Percentiles rank a stretch among this genome's conserved stretches.
These are phyloP conservation scores for Trypanosoma brucei DNA, from an alignment of 208 protist species.

Conservation along the genomic window DNA sequence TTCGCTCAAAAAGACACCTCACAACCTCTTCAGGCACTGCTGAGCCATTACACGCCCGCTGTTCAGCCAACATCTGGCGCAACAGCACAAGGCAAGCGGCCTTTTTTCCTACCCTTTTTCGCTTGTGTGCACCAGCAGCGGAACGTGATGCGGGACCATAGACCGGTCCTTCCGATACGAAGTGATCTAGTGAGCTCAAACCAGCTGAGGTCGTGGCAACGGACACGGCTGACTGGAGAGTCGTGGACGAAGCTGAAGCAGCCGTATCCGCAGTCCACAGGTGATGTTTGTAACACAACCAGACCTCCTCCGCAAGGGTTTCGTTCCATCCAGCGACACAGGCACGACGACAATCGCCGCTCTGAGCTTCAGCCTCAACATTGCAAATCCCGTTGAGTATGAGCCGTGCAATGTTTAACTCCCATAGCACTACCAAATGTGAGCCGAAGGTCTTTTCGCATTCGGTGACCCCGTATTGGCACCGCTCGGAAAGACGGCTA, in stretches of 20 bases:
- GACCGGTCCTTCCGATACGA: background rate
- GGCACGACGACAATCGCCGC: background rate
- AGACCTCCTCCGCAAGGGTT: conserved; percentile 49
- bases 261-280: conserved; percentile 31
- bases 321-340: conserved; percentile 21
- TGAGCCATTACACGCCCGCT: conserved; percentile 12
- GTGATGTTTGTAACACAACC: conserved; percentile 47
- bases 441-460: conserved; percentile 12
- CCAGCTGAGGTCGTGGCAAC: background rate
- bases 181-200: background rate
- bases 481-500: conserved; percentile 10
- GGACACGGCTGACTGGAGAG: background rate
- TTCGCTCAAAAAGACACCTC: conserved; percentile 27
- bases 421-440: conserved; percentile 34
- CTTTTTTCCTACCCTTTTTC: conserved; percentile 20
- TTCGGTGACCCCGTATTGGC: background rate
- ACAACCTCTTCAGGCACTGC: conserved; percentile 14
- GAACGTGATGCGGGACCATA: conserved; percentile 5
- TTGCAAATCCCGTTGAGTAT: conserved; percentile 22
- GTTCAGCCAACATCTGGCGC: conserved; percentile 25
- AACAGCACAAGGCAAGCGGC: conserved; percentile 14
- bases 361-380: background rate
- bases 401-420: conserved; percentile 52
- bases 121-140: background rate
- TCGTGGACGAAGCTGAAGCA: background rate